Conservation (phyloP, 2,329 filamentous ascomycete genomes). For the Fusarium nurragi region DNA sequence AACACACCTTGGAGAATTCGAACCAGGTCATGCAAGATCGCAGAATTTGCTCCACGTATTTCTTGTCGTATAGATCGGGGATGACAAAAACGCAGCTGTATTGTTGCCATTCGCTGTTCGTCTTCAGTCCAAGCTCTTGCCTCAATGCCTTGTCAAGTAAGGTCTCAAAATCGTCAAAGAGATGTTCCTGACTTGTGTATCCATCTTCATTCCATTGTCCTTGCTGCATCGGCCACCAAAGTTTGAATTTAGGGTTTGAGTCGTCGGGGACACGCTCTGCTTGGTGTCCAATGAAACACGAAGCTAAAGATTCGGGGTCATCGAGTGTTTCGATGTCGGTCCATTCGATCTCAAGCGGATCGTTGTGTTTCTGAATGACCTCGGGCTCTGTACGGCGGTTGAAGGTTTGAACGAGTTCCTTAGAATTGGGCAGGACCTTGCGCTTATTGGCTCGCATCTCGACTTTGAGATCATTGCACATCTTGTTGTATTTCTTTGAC, state of each 20-base stretch:
- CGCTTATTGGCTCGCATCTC: conserved; percentile 95
- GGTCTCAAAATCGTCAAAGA: conserved; percentile 87
- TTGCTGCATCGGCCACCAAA: conserved; percentile 89
- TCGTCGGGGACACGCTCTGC: conserved; percentile 89
- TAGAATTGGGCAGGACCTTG: conserved; percentile 95
- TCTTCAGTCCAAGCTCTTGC: conserved; percentile 80
- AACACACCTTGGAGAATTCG: conserved; percentile 87
- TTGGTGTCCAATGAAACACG: conserved; percentile 81
- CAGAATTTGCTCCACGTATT: conserved; percentile 85
- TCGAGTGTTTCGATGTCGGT: conserved; percentile 78
- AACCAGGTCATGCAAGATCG: conserved; percentile 90
- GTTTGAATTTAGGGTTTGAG: conserved; percentile 87
- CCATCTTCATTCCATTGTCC: conserved; percentile 92
- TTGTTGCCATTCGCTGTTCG: conserved; percentile 83
- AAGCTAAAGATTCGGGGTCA: conserved; percentile 68
- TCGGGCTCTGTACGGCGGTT: conserved; percentile 87
- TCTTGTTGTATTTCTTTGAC: conserved; percentile 78
- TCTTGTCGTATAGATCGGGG: conserved; percentile 95
- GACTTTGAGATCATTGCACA: conserved; percentile 86
- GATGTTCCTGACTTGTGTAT: conserved; percentile 79
- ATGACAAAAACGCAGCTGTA: conserved; percentile 98
- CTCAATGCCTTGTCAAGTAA: conserved; percentile 88
- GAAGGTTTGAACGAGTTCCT: conserved; percentile 94
- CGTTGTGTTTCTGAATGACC: conserved; percentile 92
- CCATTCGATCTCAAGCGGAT: conserved; percentile 93